Evolutionary conservation across 345 rosid genomes (phyloP), one percentile per base, ranked within the genome.

Genomic region (Moricandia arvensis): DNA sequence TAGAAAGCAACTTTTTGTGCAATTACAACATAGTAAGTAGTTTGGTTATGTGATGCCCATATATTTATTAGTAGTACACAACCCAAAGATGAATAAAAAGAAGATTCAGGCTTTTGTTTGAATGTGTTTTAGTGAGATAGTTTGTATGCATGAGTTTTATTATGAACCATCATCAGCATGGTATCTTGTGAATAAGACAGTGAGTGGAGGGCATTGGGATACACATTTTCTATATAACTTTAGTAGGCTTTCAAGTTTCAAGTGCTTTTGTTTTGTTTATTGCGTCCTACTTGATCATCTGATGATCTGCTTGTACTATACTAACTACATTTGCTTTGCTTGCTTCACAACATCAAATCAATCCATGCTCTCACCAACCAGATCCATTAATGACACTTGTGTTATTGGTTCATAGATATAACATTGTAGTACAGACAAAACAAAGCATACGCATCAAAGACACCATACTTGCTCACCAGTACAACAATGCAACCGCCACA

Each of bases 1-100:
- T 73, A 79, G 82, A 53, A 79, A 73, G 45, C 69, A 26, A 73
- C 66, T 73, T 79, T 72, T 79, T 79, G 71, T 68, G 78, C 54
- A 68, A 72, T 60, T 62, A 73, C 74, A 21, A 62, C 65, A 15
- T 72, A 72, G 77, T 72, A 72, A 61, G 57, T 79, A 73, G 78
- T 63, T 68, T 73, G 78, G 78, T 45, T 61, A 60, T 73, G 74
- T 73, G 77, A 61, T 76, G 58, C 5, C 75, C 59, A 49, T 68
- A 72, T 66, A 64, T 34, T 58, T 35, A 24, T 53, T 51, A 59
- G 37, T 73, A 67, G 66, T 65, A 78, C 74, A 78, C 73, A 78
- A 77, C 15, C 53, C 68, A 34, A 72, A 67, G 47, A 45, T n/a
- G 51, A 45, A 45, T n/a, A n/a, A 13, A 6, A 41, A 18, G 24